These are phyloP conservation scores for Lactarius akahatsu DNA, from an alignment of 768 basidiomycete species.

Conservation along the genomic window DNA sequence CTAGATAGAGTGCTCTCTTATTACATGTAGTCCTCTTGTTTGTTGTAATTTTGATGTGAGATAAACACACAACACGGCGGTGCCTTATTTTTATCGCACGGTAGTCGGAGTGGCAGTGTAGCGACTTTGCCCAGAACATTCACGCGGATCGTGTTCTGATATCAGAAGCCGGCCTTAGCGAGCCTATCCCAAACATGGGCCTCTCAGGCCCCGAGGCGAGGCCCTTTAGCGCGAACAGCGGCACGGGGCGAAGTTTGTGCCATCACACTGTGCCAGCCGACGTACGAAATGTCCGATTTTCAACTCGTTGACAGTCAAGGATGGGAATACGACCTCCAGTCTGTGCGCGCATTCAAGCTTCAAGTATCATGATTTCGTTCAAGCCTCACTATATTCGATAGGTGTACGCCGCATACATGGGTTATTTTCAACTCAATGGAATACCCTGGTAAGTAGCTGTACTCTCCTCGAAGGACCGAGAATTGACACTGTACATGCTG, in stretches of 20 bases:
- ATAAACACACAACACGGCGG: background rate
- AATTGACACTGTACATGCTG: slow-evolving; percentile 1
- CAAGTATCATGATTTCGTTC: slow-evolving; percentile 8
- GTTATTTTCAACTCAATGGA: slow-evolving; percentile 69
- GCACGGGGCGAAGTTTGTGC: background rate
- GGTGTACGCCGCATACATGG: slow-evolving; percentile 77
- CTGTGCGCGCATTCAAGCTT: slow-evolving; percentile 46
- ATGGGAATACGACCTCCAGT: slow-evolving; percentile 80
- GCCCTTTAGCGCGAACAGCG: slow-evolving; percentile 17
- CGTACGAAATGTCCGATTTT: slow-evolving; percentile 57
- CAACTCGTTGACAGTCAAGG: slow-evolving; percentile 71
- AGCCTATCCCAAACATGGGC: slow-evolving; percentile 18
- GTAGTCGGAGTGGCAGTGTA: background rate
- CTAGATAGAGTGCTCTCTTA: background rate
- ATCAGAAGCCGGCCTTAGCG: background rate
- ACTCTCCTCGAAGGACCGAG: background rate
- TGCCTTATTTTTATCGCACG: background rate
- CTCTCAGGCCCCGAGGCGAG: background rate
- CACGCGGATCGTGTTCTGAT: slow-evolving; percentile 1
- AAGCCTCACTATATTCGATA: slow-evolving; percentile 28
- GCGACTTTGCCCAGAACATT: background rate
- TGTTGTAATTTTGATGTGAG: slow-evolving; percentile 10
- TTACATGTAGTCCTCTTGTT: slow-evolving; percentile 1
- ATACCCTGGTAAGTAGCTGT: slow-evolving; percentile 56
- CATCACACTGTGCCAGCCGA: background rate